Base-by-base conservation (phyloP, 2,329 filamentous ascomycete species). In the Diplodia scrobiculata region DNA sequence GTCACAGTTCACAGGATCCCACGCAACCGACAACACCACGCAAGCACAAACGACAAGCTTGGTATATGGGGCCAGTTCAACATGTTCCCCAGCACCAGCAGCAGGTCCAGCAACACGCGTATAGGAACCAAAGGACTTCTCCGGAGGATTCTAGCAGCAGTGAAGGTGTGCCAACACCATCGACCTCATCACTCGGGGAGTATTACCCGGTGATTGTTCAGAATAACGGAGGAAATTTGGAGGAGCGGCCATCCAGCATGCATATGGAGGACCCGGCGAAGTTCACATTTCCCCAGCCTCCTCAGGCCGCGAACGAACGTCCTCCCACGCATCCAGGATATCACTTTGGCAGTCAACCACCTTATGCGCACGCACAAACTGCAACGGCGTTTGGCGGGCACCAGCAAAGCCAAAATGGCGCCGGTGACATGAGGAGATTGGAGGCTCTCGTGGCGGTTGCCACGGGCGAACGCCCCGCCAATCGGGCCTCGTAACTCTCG, bases 381-480 rank as follows among this genome's bases (percentile, higher is more conserved):
- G 76, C 77, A 53, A 76, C 68, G 32, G 48, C 55, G 4, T 59
- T 66, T 48, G 54, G 34, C 6, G 27, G 41, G 1, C 58, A 51
- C 47, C 54, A 66, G 45, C 48, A 66, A 32, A 41, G 54, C 27
- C 65, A 25, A 11, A 62, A 62, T 59, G 78, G 67, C 70, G 67
- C 77, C 5, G 79, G 79, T 48, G 82, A 85, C 50, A 83, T 87
- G 82, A 79, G 81, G 58, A 79, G 85, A 47, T 75, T 89, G 5
- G 84, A 89, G 68, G 85, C 86, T 27, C 80, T 89, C 9, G 86
- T 89, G n/a, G 86, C 86, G 5, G 86, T 88, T 50, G 86, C 87
- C 4, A 88, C 86, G 1, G 84, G 83, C 68, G 85, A 87, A 72
- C 82, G 78, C 45, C 51, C 53, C 4, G 32, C 63, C 14, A 58